Base-by-base conservation (phyloP, 371 early-diverging fungal species). In the Actinomucor elegans region DNA sequence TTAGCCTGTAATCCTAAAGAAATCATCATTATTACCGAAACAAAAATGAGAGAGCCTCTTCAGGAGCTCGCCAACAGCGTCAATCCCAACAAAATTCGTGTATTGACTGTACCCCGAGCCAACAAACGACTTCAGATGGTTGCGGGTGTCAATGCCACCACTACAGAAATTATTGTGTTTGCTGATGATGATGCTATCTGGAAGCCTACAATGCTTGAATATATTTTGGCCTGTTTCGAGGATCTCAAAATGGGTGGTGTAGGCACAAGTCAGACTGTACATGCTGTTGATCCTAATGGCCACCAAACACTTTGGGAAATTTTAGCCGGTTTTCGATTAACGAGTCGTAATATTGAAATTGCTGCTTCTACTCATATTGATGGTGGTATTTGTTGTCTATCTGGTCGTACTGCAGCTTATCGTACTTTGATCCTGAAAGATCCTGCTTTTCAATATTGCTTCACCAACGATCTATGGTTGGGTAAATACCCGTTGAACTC, bases 381-480 rank as follows among this genome's bases (percentile, higher is more conserved):
- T 51, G 89, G 88, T 29, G 89, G 89, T 20, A 84, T 87, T 12
- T 89, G 88, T 48, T 89, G 89, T 56, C 63, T 89, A 17, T 87
- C 88, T 1, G 89, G 89, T n/a, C 74, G 89, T n/a, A 89, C 89
- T 10, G 89, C 88, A 20, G 85, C 87, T 7, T 89, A 89, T 65
- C 81, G 89, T 27, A 87, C 88, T 1, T 65, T 79, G 34, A 89
- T 89, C 53, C 69, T 89, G 17, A 85, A 86, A 56, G 88, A 87
- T 57, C 89, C 88, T 4, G 77, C 74, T 28, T 89, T 89, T 66
- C 87, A 86, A 50, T 76, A 84, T 55, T 63, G 73, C 10, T 89
- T 89, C 52, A 85, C 84, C 6, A 79, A 89, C 45, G 89, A 89
- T 59, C 83, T 81, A 37, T 89, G 89, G 89, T 56, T 75, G 29